phyloP scores from a whole-genome alignment of 164 flowering plant species.

The Dillenia turbinata region DNA sequence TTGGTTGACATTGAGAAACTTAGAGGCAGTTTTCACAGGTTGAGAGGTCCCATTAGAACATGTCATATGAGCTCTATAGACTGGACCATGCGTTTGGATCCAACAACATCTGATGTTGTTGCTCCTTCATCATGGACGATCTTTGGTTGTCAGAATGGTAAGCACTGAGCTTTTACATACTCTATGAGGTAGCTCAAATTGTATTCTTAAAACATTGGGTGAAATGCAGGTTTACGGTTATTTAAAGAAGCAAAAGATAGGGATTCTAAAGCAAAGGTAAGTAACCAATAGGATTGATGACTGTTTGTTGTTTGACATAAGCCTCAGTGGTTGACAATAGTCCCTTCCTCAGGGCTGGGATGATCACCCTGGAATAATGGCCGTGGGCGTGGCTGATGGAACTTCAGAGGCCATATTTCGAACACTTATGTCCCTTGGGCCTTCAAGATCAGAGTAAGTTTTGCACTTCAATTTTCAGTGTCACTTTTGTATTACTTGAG shows the following conservation, averaged over 20 bases:
- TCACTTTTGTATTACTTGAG: too few relatives aligned
- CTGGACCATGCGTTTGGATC: slow-evolving; percentile 59
- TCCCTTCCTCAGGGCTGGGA: slow-evolving; percentile 52
- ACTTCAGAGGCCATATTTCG: slow-evolving; percentile 79
- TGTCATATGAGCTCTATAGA: slow-evolving; percentile 38
- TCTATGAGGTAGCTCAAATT: slow-evolving; percentile 5
- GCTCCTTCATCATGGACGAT: slow-evolving; percentile 94
- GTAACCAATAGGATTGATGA: slow-evolving; percentile 2
- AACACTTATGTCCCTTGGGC: slow-evolving; percentile 83
- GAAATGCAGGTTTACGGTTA: slow-evolving; percentile 63
- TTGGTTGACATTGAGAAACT: too few relatives aligned
- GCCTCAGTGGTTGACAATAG: slow-evolving; percentile 13
- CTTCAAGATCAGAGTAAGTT: slow-evolving; percentile 88
- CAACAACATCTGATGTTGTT: slow-evolving; percentile 67
- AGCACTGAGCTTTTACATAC: background rate
- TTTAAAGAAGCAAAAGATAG: slow-evolving; percentile 86
- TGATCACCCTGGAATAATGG: slow-evolving; percentile 96
- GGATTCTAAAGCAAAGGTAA: slow-evolving; percentile 40
- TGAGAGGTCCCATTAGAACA: slow-evolving; percentile 31
- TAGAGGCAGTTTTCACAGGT: slow-evolving; percentile 26
- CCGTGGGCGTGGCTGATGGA: slow-evolving; percentile 85
- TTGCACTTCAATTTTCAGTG: background rate
- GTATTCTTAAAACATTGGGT: slow-evolving; percentile 1
- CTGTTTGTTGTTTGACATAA: slow-evolving; percentile 1
- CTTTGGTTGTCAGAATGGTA: slow-evolving; percentile 92